phyloP scores from a whole-genome alignment of 2,329 filamentous ascomycete genomes.

The Sarocladium strictum region DNA sequence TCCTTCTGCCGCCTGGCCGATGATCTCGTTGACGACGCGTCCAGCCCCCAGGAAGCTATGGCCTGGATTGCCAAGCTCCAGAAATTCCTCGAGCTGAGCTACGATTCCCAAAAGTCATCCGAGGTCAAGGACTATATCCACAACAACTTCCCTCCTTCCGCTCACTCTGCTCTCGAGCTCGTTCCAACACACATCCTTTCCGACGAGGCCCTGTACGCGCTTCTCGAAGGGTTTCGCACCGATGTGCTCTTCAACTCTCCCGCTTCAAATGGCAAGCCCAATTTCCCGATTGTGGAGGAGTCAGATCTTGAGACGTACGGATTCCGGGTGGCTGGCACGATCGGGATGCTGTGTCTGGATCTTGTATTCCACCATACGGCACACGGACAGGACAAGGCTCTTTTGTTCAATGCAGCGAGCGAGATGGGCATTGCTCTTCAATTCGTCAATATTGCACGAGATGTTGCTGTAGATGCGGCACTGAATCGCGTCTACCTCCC shows the following conservation, averaged over 20 bases:
- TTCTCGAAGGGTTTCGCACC: constrained; percentile 63
- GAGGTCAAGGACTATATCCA: constrained; percentile 29
- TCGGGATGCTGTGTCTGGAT: constrained; percentile 62
- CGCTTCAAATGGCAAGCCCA: background rate
- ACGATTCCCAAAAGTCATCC: constrained; percentile 24
- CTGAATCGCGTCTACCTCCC: constrained; percentile 66
- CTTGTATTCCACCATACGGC: constrained; percentile 56
- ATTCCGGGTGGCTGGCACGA: constrained; percentile 64
- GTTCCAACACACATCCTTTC: constrained; percentile 54
- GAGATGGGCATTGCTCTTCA: constrained; percentile 71
- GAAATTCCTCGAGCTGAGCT: constrained; percentile 49
- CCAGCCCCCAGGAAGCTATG: constrained; percentile 42
- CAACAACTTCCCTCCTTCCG: constrained; percentile 44
- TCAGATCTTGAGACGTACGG: constrained; percentile 57
- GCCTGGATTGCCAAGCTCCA: constrained; percentile 54
- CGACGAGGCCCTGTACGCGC: constrained; percentile 52
- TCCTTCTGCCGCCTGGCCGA: constrained; percentile 70
- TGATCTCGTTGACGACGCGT: constrained; percentile 64
- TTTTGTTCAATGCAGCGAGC: constrained; percentile 49
- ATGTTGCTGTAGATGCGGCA: constrained; percentile 61
- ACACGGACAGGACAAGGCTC: constrained; percentile 18
- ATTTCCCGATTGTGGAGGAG: constrained; percentile 53
- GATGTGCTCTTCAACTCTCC: constrained; percentile 50
- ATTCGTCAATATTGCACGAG: constrained; percentile 70
- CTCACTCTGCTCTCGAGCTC: constrained; percentile 49